Percentiles rank a stretch among this genome's conserved stretches.
These are phyloP conservation scores for Celoporthe dispersa DNA, from an alignment of 2,329 filamentous ascomycete genomes.

Conservation along the genomic window DNA sequence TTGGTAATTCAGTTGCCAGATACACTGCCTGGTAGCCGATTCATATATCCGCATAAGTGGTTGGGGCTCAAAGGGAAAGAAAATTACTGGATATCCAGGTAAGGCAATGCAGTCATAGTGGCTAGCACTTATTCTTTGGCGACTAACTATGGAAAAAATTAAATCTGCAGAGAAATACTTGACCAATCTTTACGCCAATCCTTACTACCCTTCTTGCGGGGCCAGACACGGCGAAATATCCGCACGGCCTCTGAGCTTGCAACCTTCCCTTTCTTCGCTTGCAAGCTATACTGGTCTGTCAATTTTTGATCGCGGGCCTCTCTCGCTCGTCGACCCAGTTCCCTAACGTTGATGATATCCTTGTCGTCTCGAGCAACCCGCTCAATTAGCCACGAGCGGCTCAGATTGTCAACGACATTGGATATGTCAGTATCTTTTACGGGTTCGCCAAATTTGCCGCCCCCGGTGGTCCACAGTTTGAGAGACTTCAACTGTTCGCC, in stretches of 20 bases:
- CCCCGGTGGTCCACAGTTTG: conserved; percentile 17
- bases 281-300: not conserved
- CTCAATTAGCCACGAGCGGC: conserved; percentile 21
- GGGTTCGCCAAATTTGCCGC: not conserved
- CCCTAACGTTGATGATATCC: not conserved
- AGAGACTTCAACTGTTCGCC: conserved; percentile 10
- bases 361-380: conserved; percentile 6
- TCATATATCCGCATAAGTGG: no score
- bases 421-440: not conserved
- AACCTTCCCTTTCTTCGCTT: not conserved
- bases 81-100: no score
- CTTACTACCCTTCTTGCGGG: conserved; percentile 11
- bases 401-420: not conserved
- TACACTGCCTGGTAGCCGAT: no score
- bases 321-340: conserved; percentile 14
- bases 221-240: conserved; percentile 11
- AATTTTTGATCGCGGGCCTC: conserved; percentile 5
- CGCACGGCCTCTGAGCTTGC: not conserved
- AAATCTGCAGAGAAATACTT: conserved; percentile 9
- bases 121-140: no score
- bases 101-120: no score
- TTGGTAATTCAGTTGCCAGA: no score
- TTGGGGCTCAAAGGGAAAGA: no score
- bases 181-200: conserved; percentile 22
- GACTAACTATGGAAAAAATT: no score